Base-by-base conservation (phyloP, 2,329 filamentous ascomycete species). In the Monosporascus ibericus region DNA sequence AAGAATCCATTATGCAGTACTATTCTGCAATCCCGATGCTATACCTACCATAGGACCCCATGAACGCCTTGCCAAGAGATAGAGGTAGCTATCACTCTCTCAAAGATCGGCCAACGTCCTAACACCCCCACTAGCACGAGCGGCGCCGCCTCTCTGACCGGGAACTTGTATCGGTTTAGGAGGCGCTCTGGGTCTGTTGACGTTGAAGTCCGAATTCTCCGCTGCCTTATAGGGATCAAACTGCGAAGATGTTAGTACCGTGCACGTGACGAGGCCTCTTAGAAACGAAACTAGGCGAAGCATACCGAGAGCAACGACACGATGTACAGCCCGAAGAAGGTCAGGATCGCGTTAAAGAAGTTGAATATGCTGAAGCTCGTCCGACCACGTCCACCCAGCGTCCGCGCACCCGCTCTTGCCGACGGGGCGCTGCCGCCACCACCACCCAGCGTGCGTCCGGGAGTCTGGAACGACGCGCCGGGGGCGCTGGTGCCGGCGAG, bases 161-260 rank as follows among this genome's bases (percentile, higher is more conserved):
- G 54, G 61, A 8, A 49, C 42, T 48, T 52, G 46, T 47, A 60
- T 60, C 24, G 54, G 58, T 6, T 51, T 49, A 2, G 60, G 58
- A 20, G 63, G 61, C 3, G 63, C 58, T 39, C 58, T 64, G 11
- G 72, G 68, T 14, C 70, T 76, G 49, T 78, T 73, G 17, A 78
- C 62, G 55, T 85, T 86, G 69, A 82, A 86, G 17, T 69, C 70
- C 20, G 82, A 85, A 46, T 72, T 74, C 67, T 84, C 78, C 3
- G 82, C 83, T 3, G 81, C 74, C 60, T 78, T 80, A 67, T 84
- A 84, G 0, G 80, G 77, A 62, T 86, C 83, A 51, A 86, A 75
- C 76, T 84, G 55, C 17, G n/a, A 15, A 48, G 18, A 11, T 7
- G 22, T 47, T 25, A 55, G 49, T 38, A 24, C 38, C 7, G 49